Base-by-base conservation (phyloP, 345 rosid genomes). In the Salix caprea region DNA sequence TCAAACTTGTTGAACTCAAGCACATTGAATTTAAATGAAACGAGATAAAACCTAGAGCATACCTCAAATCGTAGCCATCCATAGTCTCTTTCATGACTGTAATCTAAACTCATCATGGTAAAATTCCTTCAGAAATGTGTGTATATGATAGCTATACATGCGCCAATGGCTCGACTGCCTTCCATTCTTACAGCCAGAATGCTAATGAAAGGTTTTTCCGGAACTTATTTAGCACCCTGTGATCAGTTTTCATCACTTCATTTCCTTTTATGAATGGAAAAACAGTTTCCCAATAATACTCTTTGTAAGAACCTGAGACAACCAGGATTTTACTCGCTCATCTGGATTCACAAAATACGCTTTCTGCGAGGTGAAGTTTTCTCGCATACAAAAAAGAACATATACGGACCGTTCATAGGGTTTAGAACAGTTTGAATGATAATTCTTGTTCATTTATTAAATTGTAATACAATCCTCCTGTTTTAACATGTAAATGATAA, bases 261-360 rank as follows among this genome's bases (percentile, higher is more conserved):
- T 23, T 58, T 24, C 26, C 14, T 58, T 10, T 23, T 23, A 23
- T 9, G 10, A 58, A 23, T n/a, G 28, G 28, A 23, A 24, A n/a
- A 3, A n/a, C 5, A 58, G 64, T 0, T 58, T 10, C 24, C 13
- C 28, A 9, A 4, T 14, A 4, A 46, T 46, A 4, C 0, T 4
- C 5, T 0, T 32, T 32, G 5, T 32, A 32, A 32, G 34, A 32
- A 4, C 34, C 1, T 32, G 34, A 0, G 0, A 32, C 5, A 32
- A 32, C 5, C 34, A 4, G 5, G 3, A 0, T 32, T 32, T 32
- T 32, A 32, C 34, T 32, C 0, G 34, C 5, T 32, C 34, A 32
- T 32, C 32, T 32, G 0, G 1, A 2, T 2, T 4, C 32, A 30
- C 32, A 30, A 30, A 30, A 30, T 0, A 30, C 0, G 4, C 4